Evolutionary conservation across 2,329 filamentous ascomycete genomes (phyloP).

Genomic region (Periconia sp.): DNA sequence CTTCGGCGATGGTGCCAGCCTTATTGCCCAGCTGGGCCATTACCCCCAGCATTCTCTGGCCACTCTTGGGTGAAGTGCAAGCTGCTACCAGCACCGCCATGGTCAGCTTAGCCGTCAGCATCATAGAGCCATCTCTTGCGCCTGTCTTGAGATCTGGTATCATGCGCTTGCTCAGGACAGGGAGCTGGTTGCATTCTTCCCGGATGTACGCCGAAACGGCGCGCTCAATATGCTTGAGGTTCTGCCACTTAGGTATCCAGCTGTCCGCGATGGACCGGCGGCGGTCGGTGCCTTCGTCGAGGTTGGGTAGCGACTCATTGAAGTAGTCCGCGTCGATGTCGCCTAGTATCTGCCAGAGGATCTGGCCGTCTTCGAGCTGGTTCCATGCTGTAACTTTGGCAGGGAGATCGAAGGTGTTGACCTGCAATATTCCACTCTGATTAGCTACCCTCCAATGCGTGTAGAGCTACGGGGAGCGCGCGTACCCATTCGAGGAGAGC

Average conservation of each 20-base stretch:
- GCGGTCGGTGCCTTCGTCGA: slow-evolving; percentile 49
- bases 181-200: slow-evolving; percentile 51
- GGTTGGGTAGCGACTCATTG: slow-evolving; percentile 52
- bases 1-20: slow-evolving; percentile 46
- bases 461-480: neutral
- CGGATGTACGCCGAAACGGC: slow-evolving; percentile 56
- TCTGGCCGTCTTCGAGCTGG: slow-evolving; percentile 54
- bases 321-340: slow-evolving; percentile 58
- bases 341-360: slow-evolving; percentile 56
- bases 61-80: slow-evolving; percentile 55
- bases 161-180: slow-evolving; percentile 47
- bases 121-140: slow-evolving; percentile 51
- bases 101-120: slow-evolving; percentile 51
- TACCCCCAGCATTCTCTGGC: slow-evolving; percentile 54
- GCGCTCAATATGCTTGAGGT: slow-evolving; percentile 58
- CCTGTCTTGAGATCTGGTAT: slow-evolving; percentile 57
- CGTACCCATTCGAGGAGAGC: slow-evolving; percentile 48
- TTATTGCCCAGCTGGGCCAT: slow-evolving; percentile 46
- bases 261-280: slow-evolving; percentile 47
- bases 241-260: slow-evolving; percentile 61
- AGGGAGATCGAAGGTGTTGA: slow-evolving; percentile 52
- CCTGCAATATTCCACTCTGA: slow-evolving; percentile 29
- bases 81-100: slow-evolving; percentile 57
- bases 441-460: slow-evolving; percentile 10
- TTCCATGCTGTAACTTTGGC: slow-evolving; percentile 46